Conservation (phyloP, 2,329 filamentous ascomycete genomes). For the Falciphora oryzae region DNA sequence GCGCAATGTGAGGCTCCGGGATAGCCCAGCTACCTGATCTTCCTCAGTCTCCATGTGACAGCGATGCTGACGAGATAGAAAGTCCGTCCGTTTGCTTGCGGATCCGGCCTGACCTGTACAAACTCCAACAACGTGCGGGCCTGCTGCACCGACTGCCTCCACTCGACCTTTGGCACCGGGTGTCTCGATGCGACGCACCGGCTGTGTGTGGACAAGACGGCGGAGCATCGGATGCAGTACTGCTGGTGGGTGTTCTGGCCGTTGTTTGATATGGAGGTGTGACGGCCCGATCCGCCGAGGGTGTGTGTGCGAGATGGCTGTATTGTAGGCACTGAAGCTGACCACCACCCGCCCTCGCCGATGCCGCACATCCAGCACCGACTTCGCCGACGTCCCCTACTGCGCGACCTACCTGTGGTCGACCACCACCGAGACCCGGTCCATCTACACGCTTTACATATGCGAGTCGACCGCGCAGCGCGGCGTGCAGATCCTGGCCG, state of each 20-base stretch:
- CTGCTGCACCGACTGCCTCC: slow-evolving; percentile 8
- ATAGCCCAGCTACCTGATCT: neutral
- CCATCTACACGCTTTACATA: slow-evolving; percentile 6
- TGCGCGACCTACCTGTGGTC: slow-evolving; percentile 10
- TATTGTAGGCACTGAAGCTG: too few species aligned
- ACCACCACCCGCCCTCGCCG: too few species aligned
- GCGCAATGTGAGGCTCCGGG: slow-evolving; percentile 4
- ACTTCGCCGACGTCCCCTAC: slow-evolving; percentile 5
- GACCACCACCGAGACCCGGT: slow-evolving; percentile 4
- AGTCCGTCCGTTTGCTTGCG: slow-evolving; percentile 8
- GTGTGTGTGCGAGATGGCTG: too few species aligned
- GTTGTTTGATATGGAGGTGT: too few species aligned
- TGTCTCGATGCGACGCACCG: slow-evolving; percentile 7
- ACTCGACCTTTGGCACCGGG: slow-evolving; percentile 3
- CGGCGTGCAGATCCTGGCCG: slow-evolving; percentile 52
- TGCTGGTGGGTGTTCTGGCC: slow-evolving; percentile 1
- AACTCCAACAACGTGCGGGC: slow-evolving; percentile 7
- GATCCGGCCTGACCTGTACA: slow-evolving; percentile 6
- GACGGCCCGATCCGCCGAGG: too few species aligned
- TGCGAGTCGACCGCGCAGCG: slow-evolving; percentile 12
- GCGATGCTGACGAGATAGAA: neutral
- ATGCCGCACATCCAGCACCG: slow-evolving; percentile 3
- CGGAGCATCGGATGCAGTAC: slow-evolving; percentile 3
- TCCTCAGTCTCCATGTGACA: too few species aligned
- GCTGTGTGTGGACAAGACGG: neutral